These are phyloP conservation scores for Lolium multiflorum DNA, from an alignment of 176 grass and related monocot genomes.

Conservation along the genomic window DNA sequence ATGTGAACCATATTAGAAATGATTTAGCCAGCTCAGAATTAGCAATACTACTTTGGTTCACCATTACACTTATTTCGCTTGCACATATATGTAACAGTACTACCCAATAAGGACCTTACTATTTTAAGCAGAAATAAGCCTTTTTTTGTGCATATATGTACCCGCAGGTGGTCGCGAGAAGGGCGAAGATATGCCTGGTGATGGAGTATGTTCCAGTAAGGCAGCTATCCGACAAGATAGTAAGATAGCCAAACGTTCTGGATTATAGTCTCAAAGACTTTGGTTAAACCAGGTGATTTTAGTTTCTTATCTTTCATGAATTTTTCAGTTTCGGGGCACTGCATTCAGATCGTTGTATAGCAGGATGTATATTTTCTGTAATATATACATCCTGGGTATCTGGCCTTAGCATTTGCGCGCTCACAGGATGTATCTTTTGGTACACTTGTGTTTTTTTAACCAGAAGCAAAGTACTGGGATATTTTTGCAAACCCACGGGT, in stretches of 20 bases:
- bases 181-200: conserved; percentile 76
- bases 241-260: conserved; percentile 37
- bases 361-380: too few relatives aligned
- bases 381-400: too few relatives aligned
- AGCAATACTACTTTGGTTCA: neutral
- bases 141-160: too few relatives aligned
- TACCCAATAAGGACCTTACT: neutral
- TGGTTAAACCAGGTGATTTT: neutral
- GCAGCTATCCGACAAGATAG: conserved; percentile 75
- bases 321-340: conserved; percentile 38
- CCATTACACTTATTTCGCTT: neutral
- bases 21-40: too few relatives aligned
- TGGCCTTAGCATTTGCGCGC: too few relatives aligned
- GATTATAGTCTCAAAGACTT: neutral
- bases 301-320: conserved; percentile 6
- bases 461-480: too few relatives aligned
- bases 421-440: too few relatives aligned
- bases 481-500: too few relatives aligned
- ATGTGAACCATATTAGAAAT: too few relatives aligned
- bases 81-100: neutral
- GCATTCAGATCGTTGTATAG: too few relatives aligned
- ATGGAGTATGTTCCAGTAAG: conserved; percentile 83
- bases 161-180: conserved; percentile 66
- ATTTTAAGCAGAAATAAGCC: neutral
- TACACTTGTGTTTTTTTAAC: too few relatives aligned